Evolutionary conservation across 257 asterid species (phyloP), one percentile per base, ranked within the genome.

Genomic region (Solanum chilense): DNA sequence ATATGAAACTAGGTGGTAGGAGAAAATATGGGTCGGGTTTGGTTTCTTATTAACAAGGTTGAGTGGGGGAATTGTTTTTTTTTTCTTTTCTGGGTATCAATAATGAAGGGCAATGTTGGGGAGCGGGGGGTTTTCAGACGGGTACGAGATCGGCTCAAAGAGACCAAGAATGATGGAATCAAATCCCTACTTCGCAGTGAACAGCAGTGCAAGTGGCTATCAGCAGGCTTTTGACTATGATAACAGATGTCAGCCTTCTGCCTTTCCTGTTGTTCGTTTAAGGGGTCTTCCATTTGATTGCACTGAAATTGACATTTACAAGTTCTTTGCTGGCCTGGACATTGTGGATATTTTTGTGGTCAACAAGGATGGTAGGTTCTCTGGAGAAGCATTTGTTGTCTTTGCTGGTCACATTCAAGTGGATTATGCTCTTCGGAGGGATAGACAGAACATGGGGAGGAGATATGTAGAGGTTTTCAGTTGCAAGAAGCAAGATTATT

Each of bases 91-190:
- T 94, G 97, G 98, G 97, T 95, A 91, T 95, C 95, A 88, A 91
- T 93, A 89, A 94, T 90, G 98, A 97, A 97, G 99, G 99, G 94
- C 98, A 91, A 92, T 94, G 96, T 97, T 92, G 94, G 99, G 99
- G 96, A 97, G 99, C 98, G 98, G 98, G 98, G 99, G 98, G 99
- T 95, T 94, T 92, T 94, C 98, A 89, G 99, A 96, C 94, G 98
- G 98, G 96, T 97, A 94, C 98, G 96, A 90, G 98, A 93, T 97
- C 95, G 98, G 99, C 96, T 96, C 99, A 94, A 97, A 97, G 99
- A 94, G 99, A 94, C 99, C 99, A 94, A 96, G 99, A 97, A 92
- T 97, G 98, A 96, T 91, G 98, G 99, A 97, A 90, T 93, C 99
- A 86, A 96, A 93, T 94, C 97, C 98, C 95, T 97, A 97, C 99